These are phyloP conservation scores for Austroboletus olivaceoglutinosus DNA, from an alignment of 1,284 basidiomycete species.

Conservation along the genomic window DNA sequence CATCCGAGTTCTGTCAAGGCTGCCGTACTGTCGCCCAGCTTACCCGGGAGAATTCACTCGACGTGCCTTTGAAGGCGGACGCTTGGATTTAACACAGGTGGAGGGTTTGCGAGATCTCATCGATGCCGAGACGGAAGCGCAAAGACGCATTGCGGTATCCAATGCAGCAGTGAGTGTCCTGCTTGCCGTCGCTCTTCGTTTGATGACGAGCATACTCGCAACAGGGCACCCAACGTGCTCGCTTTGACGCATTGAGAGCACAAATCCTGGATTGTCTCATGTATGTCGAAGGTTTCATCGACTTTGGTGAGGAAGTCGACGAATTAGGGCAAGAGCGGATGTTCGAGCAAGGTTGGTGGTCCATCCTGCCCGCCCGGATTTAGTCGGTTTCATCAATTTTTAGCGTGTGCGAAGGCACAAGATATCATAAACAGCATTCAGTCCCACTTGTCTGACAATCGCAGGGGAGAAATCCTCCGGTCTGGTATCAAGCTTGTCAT, in stretches of 20 bases:
- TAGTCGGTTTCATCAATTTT: slow-evolving; percentile 1
- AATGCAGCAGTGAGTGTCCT: slow-evolving; percentile 55
- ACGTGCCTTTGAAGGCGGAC: slow-evolving; percentile 74
- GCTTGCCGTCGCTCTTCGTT: neutral
- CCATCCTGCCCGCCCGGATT: neutral
- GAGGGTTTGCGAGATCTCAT: slow-evolving; percentile 84
- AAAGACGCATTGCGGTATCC: slow-evolving; percentile 70
- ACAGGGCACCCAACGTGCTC: slow-evolving; percentile 58
- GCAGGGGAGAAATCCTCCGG: slow-evolving; percentile 80
- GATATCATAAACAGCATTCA: slow-evolving; percentile 51
- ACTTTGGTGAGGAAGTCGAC: slow-evolving; percentile 88
- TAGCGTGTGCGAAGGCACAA: slow-evolving; percentile 50
- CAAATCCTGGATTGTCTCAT: slow-evolving; percentile 72
- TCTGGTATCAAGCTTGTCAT: slow-evolving; percentile 80
- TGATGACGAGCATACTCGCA: neutral
- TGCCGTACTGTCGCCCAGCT: slow-evolving; percentile 69
- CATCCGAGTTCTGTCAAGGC: slow-evolving; percentile 56
- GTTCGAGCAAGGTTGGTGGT: slow-evolving; percentile 64
- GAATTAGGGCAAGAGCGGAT: slow-evolving; percentile 36
- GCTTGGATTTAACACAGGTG: slow-evolving; percentile 81
- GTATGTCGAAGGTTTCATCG: slow-evolving; percentile 82
- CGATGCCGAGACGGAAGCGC: slow-evolving; percentile 80
- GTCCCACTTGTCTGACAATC: slow-evolving; percentile 60
- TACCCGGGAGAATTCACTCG: slow-evolving; percentile 86
- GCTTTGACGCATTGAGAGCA: slow-evolving; percentile 62